Percentiles rank a stretch among this genome's conserved stretches.
phyloP scores from a whole-genome alignment of 768 basidiomycete species.

The Leccinum broughii region DNA sequence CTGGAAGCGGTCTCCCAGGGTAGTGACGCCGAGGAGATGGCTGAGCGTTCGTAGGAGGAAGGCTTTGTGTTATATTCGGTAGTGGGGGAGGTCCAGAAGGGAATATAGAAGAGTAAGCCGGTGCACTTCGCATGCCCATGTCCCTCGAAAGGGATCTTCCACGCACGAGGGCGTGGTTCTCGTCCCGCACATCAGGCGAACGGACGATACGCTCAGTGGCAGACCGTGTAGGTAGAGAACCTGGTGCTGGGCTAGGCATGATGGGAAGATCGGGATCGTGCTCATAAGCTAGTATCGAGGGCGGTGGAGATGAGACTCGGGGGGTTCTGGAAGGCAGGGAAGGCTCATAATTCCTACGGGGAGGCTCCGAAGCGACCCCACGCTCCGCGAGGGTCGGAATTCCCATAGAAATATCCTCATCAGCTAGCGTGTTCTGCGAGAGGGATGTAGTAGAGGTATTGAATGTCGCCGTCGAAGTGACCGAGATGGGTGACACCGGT shows the following conservation, averaged over 20 bases:
- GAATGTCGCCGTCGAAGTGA: conserved; percentile 30
- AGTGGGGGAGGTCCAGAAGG: conserved; percentile 35
- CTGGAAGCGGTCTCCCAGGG: conserved; percentile 34
- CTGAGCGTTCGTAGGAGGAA: conserved; percentile 22
- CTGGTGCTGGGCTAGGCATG: conserved; percentile 15
- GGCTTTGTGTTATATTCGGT: conserved; percentile 25
- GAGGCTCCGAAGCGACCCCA: conserved; percentile 27
- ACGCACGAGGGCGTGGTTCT: conserved; percentile 29
- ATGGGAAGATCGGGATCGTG: conserved; percentile 31
- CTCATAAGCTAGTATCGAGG: conserved; percentile 22
- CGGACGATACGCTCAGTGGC: conserved; percentile 36
- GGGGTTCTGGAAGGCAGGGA: conserved; percentile 20
- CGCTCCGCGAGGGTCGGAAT: conserved; percentile 17
- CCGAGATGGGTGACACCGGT: conserved; percentile 33
- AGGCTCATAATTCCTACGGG: conserved; percentile 21
- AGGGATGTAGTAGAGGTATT: conserved; percentile 21
- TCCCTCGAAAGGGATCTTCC: conserved; percentile 36
- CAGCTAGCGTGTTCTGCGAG: conserved; percentile 17
- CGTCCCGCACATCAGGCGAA: conserved; percentile 28
- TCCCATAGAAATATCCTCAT: conserved; percentile 22
- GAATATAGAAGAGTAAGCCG: conserved; percentile 35
- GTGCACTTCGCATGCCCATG: conserved; percentile 33
- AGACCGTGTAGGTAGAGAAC: conserved; percentile 29
- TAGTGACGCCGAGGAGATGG: conserved; percentile 35
- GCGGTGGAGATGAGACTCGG: conserved; percentile 28